Percentiles rank a stretch among this genome's conserved stretches.
phyloP scores from a whole-genome alignment of 768 basidiomycete genomes.

The Hygrophorus russula region DNA sequence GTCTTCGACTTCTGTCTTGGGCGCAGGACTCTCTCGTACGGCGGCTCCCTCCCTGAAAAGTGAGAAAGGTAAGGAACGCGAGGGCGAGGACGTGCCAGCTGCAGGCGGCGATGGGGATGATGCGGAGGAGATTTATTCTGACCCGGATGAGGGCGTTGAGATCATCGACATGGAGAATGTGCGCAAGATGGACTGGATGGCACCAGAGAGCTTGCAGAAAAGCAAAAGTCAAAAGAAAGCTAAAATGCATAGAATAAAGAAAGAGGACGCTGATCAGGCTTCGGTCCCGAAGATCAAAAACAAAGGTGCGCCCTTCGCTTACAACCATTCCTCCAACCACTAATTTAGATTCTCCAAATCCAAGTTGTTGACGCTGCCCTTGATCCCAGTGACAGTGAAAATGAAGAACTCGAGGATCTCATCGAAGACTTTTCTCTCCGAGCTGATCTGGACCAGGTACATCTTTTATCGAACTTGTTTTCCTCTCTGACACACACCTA shows the following conservation, averaged over 20 bases:
- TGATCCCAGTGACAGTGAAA: conserved; percentile 65
- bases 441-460: conserved; percentile 28
- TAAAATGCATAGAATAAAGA: conserved; percentile 28
- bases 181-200: conserved; percentile 78
- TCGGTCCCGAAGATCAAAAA: conserved; percentile 10
- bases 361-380: conserved; percentile 30
- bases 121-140: conserved; percentile 69
- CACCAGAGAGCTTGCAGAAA: conserved; percentile 60
- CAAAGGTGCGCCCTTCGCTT: conserved; percentile 17
- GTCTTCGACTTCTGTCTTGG: conserved; percentile 24
- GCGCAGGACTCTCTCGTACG: conserved; percentile 38
- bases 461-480: conserved; percentile 6
- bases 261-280: conserved; percentile 26
- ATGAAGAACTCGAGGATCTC: conserved; percentile 70
- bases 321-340: not conserved
- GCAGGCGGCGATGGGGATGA: conserved; percentile 30
- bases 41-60: conserved; percentile 40
- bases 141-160: conserved; percentile 80
- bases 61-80: conserved; percentile 18
- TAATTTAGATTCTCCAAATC: not conserved
- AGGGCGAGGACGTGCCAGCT: conserved; percentile 4
- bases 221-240: conserved; percentile 26
- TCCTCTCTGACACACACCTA: conserved; percentile 2
- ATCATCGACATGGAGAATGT: conserved; percentile 79
- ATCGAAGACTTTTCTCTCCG: conserved; percentile 54